phyloP scores from a whole-genome alignment of 2,329 filamentous ascomycete species.

The Trichoderma aggressivum region DNA sequence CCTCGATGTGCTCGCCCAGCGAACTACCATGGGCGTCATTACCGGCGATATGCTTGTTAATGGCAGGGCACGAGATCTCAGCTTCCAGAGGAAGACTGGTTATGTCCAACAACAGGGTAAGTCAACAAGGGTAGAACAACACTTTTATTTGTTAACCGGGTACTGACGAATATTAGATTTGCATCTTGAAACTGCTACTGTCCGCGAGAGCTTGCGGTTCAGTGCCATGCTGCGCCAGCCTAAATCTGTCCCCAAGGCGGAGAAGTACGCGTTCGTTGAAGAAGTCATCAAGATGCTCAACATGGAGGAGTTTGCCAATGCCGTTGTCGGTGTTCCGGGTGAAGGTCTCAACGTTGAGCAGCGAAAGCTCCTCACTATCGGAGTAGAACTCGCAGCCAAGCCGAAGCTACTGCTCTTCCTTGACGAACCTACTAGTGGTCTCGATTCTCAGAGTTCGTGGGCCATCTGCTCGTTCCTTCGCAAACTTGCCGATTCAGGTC shows the following conservation, averaged over 20 bases:
- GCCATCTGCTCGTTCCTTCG: conserved; percentile 60
- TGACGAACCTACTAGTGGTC: conserved; percentile 59
- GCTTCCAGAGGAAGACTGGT: conserved; percentile 63
- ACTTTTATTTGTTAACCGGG: not conserved
- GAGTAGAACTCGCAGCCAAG: conserved; percentile 56
- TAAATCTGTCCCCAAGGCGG: conserved; percentile 47
- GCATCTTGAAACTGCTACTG: conserved; percentile 53
- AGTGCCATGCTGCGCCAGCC: conserved; percentile 58
- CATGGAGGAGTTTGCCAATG: conserved; percentile 65
- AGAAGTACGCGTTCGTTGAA: conserved; percentile 61
- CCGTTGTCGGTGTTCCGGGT: conserved; percentile 61
- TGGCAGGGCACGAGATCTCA: conserved; percentile 51
- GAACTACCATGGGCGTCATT: conserved; percentile 59
- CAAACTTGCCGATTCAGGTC: conserved; percentile 55
- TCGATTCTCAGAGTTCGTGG: conserved; percentile 63
- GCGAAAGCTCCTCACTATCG: conserved; percentile 60
- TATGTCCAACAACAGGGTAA: conserved; percentile 64
- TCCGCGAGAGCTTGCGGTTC: conserved; percentile 53
- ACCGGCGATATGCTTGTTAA: conserved; percentile 66
- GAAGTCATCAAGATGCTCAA: conserved; percentile 63
- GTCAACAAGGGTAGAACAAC: not conserved
- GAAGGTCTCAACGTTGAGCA: conserved; percentile 61
- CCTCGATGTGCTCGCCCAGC: conserved; percentile 41
- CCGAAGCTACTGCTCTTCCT: conserved; percentile 59
- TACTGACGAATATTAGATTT: conserved; percentile 41